Percentiles rank a stretch among this genome's conserved stretches.
phyloP scores from a whole-genome alignment of 2,329 filamentous ascomycete genomes.

The Delphinella strobiligena region DNA sequence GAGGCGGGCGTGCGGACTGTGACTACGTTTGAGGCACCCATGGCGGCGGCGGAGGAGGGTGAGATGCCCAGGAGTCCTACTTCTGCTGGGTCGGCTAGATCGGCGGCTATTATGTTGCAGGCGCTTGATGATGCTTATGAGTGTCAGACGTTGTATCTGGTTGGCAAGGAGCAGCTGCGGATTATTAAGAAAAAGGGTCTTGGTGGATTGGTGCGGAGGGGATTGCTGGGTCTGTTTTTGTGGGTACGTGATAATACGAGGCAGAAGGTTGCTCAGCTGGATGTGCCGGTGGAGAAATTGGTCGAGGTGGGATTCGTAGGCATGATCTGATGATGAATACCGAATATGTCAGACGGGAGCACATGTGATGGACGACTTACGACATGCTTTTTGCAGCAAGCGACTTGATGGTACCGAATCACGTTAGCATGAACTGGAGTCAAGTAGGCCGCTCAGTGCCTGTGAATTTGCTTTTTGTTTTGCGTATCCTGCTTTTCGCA shows the following conservation, averaged over 20 bases:
- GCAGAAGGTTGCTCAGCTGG: slow-evolving; percentile 52
- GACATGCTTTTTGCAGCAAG: no score
- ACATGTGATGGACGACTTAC: no score
- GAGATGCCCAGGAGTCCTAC: not conserved
- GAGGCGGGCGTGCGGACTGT: not conserved
- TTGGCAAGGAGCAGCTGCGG: slow-evolving; percentile 17
- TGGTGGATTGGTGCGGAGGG: slow-evolving; percentile 31
- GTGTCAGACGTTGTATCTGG: slow-evolving; percentile 13
- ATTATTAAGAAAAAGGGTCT: slow-evolving; percentile 13
- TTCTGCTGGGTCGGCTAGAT: not conserved
- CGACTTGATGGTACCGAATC: no score
- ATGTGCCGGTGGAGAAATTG: slow-evolving; percentile 46
- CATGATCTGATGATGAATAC: slow-evolving; percentile 1
- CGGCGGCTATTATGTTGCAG: slow-evolving; percentile 6
- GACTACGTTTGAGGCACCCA: not conserved
- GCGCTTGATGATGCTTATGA: slow-evolving; percentile 13
- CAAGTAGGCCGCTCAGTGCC: no score
- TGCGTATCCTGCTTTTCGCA: no score
- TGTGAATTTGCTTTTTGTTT: no score
- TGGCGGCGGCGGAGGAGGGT: not conserved
- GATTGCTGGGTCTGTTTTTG: slow-evolving; percentile 44
- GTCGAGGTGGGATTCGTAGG: slow-evolving; percentile 56
- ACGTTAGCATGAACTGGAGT: no score
- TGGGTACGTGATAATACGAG: slow-evolving; percentile 56
- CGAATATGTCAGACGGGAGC: no score